Evolutionary conservation across 2,329 filamentous ascomycete species (phyloP).

Genomic region (Tolypocladium nubicola): DNA sequence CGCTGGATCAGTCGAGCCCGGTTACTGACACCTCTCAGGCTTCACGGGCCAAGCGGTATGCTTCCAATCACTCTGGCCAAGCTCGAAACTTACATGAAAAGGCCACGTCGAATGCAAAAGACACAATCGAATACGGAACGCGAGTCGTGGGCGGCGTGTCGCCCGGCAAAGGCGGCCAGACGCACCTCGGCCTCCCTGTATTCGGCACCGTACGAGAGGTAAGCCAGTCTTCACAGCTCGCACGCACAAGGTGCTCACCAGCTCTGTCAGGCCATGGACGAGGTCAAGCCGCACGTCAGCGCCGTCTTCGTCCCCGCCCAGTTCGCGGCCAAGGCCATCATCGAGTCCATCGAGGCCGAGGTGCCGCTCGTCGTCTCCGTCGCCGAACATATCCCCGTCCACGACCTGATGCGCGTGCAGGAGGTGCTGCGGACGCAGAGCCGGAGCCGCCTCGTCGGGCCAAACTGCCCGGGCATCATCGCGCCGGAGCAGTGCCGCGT

Average conservation of each 20-base stretch:
- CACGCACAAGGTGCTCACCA: background rate
- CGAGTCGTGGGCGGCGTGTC: conserved; percentile 27
- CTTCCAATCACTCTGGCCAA: background rate
- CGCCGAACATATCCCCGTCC: conserved; percentile 68
- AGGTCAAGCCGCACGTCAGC: conserved; percentile 49
- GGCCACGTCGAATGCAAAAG: conserved; percentile 26
- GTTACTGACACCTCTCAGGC: conserved; percentile 11
- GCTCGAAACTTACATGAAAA: conserved; percentile 1
- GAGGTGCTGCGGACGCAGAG: conserved; percentile 62
- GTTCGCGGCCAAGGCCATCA: conserved; percentile 56
- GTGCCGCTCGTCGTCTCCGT: conserved; percentile 70
- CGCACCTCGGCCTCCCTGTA: conserved; percentile 23
- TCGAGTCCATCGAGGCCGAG: conserved; percentile 68
- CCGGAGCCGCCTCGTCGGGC: conserved; percentile 62
- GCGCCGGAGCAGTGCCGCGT: conserved; percentile 55
- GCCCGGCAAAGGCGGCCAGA: conserved; percentile 21
- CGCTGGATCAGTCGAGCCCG: too few species aligned
- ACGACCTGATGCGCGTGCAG: conserved; percentile 63
- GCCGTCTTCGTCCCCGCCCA: conserved; percentile 65
- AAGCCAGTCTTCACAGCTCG: background rate
- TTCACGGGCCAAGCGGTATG: conserved; percentile 26
- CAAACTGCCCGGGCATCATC: conserved; percentile 76
- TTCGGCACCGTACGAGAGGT: conserved; percentile 23
- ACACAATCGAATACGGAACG: conserved; percentile 27
- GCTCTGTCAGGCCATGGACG: conserved; percentile 17